Conservation (phyloP, 305 asterid species). For the Solanum chacoense region DNA sequence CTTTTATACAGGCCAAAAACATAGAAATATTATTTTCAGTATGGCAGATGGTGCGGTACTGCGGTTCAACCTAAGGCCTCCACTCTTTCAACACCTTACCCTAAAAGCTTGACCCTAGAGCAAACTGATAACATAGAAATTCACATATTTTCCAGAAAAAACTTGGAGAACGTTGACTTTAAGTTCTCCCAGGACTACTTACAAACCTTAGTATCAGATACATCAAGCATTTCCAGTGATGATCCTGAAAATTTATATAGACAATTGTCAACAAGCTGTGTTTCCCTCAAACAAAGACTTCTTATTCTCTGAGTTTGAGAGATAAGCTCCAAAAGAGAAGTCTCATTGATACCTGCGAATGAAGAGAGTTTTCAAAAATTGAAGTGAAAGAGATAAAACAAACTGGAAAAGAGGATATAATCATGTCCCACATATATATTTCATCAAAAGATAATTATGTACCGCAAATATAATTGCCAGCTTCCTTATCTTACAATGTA, state of each 20-base stretch:
- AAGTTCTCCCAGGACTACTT: background rate
- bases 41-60: background rate
- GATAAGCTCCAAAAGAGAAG: conserved; percentile 43
- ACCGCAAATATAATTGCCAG: background rate
- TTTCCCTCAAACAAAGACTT: conserved; percentile 63
- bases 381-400: background rate
- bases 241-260: conserved; percentile 47
- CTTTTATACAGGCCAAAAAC: background rate
- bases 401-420: background rate
- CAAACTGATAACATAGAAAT: background rate
- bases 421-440: background rate
- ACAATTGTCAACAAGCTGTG: conserved; percentile 48
- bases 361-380: background rate
- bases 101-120: background rate
- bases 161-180: background rate
- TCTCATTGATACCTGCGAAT: conserved; percentile 45
- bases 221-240: conserved; percentile 76
- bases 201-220: conserved; percentile 70
- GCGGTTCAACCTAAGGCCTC: background rate
- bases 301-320: conserved; percentile 38
- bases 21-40: background rate
- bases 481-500: background rate
- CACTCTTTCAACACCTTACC: background rate
- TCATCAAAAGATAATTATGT: background rate
- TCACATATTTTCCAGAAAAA: background rate